Conservation (phyloP, 441 rosid species). For the Adansonia rubrostipa region DNA sequence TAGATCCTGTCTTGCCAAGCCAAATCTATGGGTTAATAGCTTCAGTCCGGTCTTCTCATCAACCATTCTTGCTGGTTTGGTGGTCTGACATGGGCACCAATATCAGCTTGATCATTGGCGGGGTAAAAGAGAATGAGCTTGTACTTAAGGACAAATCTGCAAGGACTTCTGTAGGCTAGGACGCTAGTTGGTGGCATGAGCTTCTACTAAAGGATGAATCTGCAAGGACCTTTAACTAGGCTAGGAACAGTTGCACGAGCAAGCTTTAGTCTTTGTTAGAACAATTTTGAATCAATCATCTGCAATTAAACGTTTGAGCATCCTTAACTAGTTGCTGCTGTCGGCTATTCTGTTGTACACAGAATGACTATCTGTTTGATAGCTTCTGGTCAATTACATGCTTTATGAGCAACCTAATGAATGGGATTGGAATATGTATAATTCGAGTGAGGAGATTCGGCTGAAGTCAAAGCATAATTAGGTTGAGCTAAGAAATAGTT, state of each 20-base stretch:
- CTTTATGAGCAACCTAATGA: not conserved
- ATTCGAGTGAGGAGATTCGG: not conserved
- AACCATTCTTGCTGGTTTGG: not conserved
- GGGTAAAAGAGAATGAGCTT: not conserved
- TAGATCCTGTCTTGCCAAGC: not conserved
- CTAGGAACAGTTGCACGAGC: not conserved
- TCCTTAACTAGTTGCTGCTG: not conserved
- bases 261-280: not conserved
- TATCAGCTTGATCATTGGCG: not conserved
- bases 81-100: not conserved
- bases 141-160: not conserved
- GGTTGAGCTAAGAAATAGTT: not conserved
- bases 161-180: not conserved
- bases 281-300: not conserved
- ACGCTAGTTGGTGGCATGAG: not conserved
- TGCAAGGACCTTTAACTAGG: not conserved
- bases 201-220: not conserved
- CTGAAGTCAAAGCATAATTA: not conserved
- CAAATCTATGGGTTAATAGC: not conserved
- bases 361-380: slow-evolving; percentile 8
- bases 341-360: not conserved
- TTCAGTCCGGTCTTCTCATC: not conserved
- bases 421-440: not conserved
- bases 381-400: not conserved
- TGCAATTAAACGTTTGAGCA: not conserved